These are phyloP conservation scores for Vitis cinerea DNA, from an alignment of 164 flowering plant genomes.

Conservation along the genomic window DNA sequence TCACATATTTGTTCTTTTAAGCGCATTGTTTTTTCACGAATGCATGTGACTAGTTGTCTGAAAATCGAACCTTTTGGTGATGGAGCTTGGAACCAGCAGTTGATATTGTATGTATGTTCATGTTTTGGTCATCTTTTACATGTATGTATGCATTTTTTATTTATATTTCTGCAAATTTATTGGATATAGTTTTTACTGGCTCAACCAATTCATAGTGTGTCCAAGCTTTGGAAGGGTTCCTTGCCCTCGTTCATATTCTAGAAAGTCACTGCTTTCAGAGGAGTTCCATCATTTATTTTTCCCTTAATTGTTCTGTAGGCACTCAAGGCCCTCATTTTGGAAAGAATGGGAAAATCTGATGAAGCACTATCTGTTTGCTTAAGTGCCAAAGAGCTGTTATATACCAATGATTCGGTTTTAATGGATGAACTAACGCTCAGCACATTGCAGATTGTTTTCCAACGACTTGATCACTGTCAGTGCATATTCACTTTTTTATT, in stretches of 20 bases:
- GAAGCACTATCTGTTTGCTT: constrained; percentile 75
- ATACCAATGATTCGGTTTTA: constrained; percentile 35
- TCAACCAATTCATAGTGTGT: too few relatives aligned
- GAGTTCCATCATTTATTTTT: neutral
- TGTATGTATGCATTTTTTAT: neutral
- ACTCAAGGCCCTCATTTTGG: constrained; percentile 79
- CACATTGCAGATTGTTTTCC: constrained; percentile 89
- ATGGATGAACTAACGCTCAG: constrained; percentile 88
- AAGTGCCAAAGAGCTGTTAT: constrained; percentile 67
- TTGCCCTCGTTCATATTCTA: too few relatives aligned
- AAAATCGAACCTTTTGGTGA: too few relatives aligned
- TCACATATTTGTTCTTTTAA: neutral
- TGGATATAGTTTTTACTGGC: too few relatives aligned
- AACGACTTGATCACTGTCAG: constrained; percentile 84
- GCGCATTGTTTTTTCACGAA: too few relatives aligned
- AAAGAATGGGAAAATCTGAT: constrained; percentile 84
- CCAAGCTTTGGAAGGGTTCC: too few relatives aligned
- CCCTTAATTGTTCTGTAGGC: constrained; percentile 38
- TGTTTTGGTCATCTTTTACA: neutral
- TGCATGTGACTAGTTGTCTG: too few relatives aligned
- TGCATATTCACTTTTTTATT: constrained; percentile 5
- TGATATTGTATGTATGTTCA: neutral
- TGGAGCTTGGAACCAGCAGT: too few relatives aligned
- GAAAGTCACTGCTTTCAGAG: neutral
- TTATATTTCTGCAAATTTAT: neutral